Evolutionary conservation across 345 rosid species (phyloP).

Genomic region (Lumnitzera littorea): DNA sequence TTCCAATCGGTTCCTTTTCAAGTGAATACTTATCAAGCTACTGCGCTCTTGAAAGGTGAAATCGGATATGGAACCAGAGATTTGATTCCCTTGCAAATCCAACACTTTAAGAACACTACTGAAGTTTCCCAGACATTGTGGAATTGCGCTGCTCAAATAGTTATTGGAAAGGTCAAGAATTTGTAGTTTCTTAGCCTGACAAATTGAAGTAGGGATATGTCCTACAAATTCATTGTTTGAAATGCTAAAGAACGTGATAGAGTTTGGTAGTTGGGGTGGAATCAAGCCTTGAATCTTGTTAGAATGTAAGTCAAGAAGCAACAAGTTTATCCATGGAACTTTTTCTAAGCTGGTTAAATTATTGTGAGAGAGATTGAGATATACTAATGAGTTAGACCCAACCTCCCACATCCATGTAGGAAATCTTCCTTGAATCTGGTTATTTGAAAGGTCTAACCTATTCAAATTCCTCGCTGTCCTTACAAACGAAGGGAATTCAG

Average conservation of each 20-base stretch:
- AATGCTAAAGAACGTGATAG: background rate
- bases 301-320: conserved; percentile 3
- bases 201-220: conserved; percentile 4
- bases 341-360: background rate
- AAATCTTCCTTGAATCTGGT: conserved; percentile 8
- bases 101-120: no score
- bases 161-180: conserved; percentile 11
- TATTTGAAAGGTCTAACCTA: background rate
- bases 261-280: background rate
- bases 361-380: conserved; percentile 6
- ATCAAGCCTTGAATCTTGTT: conserved; percentile 7
- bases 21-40: background rate
- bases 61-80: no score
- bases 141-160: conserved; percentile 14
- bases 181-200: background rate
- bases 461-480: background rate
- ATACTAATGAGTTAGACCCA: background rate
- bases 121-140: background rate
- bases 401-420: conserved; percentile 7
- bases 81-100: no score
- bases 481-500: conserved; percentile 12
- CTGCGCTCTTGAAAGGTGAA: no score
- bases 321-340: background rate
- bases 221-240: conserved; percentile 10
- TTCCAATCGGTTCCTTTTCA: conserved; percentile 13